Evolutionary conservation across 1,284 basidiomycete genomes (phyloP), one percentile per base, ranked within the genome.

Genomic region (Malassezia obtusa): DNA sequence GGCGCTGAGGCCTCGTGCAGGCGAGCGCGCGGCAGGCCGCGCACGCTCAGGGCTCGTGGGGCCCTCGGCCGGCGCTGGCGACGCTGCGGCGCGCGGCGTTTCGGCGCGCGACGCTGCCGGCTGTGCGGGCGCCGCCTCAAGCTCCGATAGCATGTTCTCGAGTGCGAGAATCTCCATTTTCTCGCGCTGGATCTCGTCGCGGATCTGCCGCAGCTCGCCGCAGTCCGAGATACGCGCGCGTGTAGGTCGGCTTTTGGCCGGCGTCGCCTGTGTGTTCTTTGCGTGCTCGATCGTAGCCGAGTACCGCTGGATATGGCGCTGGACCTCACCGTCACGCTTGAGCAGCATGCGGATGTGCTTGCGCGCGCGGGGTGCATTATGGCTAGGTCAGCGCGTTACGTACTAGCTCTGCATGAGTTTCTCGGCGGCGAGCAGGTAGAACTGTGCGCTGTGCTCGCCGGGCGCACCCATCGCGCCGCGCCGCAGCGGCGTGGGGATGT

Each of bases 81-180:
- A 15, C 33, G 7, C 6, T 36, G 31, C 31, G 8, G 8, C n/a
- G 33, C 8, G 6, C 33, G 33, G 33, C 17, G 36, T 3, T 17
- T 37, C n/a, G 36, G 36, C 17, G 17, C 3, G 11, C 26, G 5
- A 14, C 30, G 10, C 30, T 9, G 8, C 30, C 11, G 30, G 4
- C 8, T 31, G 30, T 12, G 30, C 4, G 11, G 30, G 30, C 11
- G 21, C 19, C 6, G 24, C 12, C 45, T 59, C 55, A 12, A 69
- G 49, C 40, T 72, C 70, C 25, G 50, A 38, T 8, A 63, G 60
- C 62, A 70, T 64, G 39, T 63, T 64, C 26, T 70, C 67, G 24
- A 73, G 59, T 5, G 71, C 71, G n/a, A 73, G 52, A 21, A 71
- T 61, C 45, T 73, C 71, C 52, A 73, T 68, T 21, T 67, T 59